Conservation (phyloP, 371 early-diverging fungal genomes). For the Mucor sp. region DNA sequence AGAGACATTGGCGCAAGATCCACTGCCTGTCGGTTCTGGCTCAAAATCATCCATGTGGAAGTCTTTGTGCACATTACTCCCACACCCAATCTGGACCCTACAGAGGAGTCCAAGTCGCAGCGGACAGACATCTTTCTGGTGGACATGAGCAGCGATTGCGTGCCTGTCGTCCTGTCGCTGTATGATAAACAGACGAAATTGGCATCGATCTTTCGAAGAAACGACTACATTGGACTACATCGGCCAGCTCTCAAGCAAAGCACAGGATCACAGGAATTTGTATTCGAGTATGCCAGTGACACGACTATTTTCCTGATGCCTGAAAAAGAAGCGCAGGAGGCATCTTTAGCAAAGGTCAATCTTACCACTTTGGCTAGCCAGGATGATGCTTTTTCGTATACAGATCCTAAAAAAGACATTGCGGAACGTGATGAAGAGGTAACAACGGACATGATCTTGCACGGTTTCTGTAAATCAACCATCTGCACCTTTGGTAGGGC, state of each 20-base stretch:
- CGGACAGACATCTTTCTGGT: constrained; percentile 33
- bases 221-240: constrained; percentile 41
- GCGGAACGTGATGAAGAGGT: constrained; percentile 39
- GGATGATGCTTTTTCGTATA: not conserved
- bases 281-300: constrained; percentile 32
- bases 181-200: constrained; percentile 36
- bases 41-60: constrained; percentile 43
- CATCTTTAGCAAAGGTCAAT: constrained; percentile 26
- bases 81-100: not conserved
- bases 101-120: constrained; percentile 13
- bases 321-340: constrained; percentile 41
- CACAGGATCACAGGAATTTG: constrained; percentile 10
- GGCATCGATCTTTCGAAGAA: constrained; percentile 25
- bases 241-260: constrained; percentile 1
- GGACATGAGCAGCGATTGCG: constrained; percentile 36
- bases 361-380: constrained; percentile 12
- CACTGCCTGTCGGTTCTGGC: constrained; percentile 32
- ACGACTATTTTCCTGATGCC: constrained; percentile 46
- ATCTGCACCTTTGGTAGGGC: constrained; percentile 20
- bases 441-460: not conserved
- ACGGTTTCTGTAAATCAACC: not conserved
- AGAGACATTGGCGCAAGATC: not conserved
- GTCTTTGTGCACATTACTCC: constrained; percentile 18
- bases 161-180: constrained; percentile 31
- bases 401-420: constrained; percentile 23